Evolutionary conservation across 106 monocot genomes (phyloP).

Genomic region (Dioscorea alata): DNA sequence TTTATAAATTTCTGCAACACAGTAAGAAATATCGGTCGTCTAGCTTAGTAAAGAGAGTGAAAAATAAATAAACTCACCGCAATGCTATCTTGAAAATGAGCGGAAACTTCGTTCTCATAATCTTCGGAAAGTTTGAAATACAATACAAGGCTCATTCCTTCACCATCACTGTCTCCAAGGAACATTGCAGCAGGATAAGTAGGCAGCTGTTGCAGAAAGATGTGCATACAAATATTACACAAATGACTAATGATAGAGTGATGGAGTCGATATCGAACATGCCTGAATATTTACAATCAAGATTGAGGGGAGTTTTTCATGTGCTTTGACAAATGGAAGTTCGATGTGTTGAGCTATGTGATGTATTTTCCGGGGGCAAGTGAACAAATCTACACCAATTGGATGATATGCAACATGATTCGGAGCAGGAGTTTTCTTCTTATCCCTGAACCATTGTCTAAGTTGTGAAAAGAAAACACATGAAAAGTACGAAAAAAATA

Average conservation of each 20-base stretch:
- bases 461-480: no score
- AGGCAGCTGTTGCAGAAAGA: slow-evolving; percentile 46
- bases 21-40: background rate
- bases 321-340: slow-evolving; percentile 65
- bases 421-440: slow-evolving; percentile 49
- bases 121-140: slow-evolving; percentile 87
- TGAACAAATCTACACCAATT: slow-evolving; percentile 58
- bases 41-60: no score
- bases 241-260: no score
- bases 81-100: slow-evolving; percentile 67
- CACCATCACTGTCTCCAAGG: slow-evolving; percentile 82
- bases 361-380: slow-evolving; percentile 42
- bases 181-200: slow-evolving; percentile 89
- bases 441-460: slow-evolving; percentile 30
- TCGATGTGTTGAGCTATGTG: slow-evolving; percentile 80
- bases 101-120: slow-evolving; percentile 61
- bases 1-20: slow-evolving; percentile 69
- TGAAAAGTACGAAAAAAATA: background rate
- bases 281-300: slow-evolving; percentile 96
- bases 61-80: slow-evolving; percentile 17
- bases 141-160: slow-evolving; percentile 75
- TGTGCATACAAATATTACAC: background rate
- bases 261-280: background rate
- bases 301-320: slow-evolving; percentile 80
- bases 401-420: slow-evolving; percentile 61